Base-by-base conservation (phyloP, 2,329 filamentous ascomycete species). In the Pseudogymnoascus sp. region DNA sequence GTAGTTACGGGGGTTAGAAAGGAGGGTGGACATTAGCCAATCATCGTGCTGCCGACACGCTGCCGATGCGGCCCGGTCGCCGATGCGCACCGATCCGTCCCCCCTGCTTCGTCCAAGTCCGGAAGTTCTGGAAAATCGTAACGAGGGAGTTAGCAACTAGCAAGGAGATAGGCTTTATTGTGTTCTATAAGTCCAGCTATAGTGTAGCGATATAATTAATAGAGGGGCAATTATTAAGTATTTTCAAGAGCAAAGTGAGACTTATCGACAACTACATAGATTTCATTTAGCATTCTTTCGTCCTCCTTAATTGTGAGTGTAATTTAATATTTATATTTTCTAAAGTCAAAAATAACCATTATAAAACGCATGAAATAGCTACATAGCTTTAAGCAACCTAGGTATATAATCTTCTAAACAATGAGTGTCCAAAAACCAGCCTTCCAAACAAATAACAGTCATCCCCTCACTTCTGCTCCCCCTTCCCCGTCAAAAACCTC, bases 401-500 rank as follows among this genome's bases (percentile, higher is more conserved):
- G 44, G 44, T 29, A 53, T 31, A 3, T 1, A 11, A 50, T 2
- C 23, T 13, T 9, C 6, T 11, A 1, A 50, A 26, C 42, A 46
- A 46, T 23, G 5, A 4, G 13, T 21, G 13, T 50, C 2, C 7
- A 26, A 50, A 50, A 50, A 9, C 21, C 13, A 26, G 6, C 21
- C 42, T 23, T 13, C 40, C 13, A 46, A 46, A 2, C 23, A 31
- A 17, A 1, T 2, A 4, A 53, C 44, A 6, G 11, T 19, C 15
- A 29, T 7, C 44, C 23, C 15, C 9, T 53, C 21, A 53, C 23
- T 53, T 31, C 44, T 31, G 23, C 23, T 3, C 23, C 7, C 42
- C 42, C 21, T 50, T 26, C 15, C 26, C 42, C 21, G 4, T 23
- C 44, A 53, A 29, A 10, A 10, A 72, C 44, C 53, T 68, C 19